phyloP scores from a whole-genome alignment of 2,329 filamentous ascomycete species.

The Penicillium sumatraense region DNA sequence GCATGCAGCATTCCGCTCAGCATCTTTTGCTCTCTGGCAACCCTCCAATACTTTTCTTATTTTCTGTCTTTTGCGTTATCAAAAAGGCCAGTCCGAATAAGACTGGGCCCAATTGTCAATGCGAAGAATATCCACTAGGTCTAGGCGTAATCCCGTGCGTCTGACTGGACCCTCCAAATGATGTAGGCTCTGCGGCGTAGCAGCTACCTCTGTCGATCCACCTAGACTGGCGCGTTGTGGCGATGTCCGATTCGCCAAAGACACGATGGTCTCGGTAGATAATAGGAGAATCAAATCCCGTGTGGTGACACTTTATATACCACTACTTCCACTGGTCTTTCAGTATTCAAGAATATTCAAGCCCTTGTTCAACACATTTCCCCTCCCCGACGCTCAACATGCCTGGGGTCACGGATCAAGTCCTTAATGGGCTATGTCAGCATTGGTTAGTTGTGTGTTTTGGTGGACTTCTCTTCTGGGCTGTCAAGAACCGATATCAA shows the following conservation, averaged over 20 bases:
- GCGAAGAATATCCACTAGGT: not conserved
- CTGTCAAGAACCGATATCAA: constrained; percentile 13
- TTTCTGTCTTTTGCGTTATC: too few relatives aligned
- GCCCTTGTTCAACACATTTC: not conserved
- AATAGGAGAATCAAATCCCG: not conserved
- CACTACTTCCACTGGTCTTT: not conserved
- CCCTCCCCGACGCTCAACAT: constrained; percentile 2
- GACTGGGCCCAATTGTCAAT: not conserved
- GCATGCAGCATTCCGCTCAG: not conserved
- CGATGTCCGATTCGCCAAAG: constrained; percentile 9
- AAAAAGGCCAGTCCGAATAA: not conserved
- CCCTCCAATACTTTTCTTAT: not conserved
- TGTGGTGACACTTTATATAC: not conserved
- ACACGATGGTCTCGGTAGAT: not conserved
- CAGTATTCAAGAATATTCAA: not conserved
- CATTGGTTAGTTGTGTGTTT: constrained; percentile 12
- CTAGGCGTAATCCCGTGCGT: not conserved
- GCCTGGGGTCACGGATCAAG: constrained; percentile 15
- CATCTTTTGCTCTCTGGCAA: not conserved
- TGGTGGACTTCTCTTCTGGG: constrained; percentile 5
- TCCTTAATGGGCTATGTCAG: constrained; percentile 10
- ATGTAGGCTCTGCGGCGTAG: constrained; percentile 3
- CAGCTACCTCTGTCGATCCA: not conserved
- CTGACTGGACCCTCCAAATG: not conserved
- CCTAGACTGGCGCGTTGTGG: constrained; percentile 1